Evolutionary conservation across 2,329 filamentous ascomycete genomes (phyloP), one percentile per base, ranked within the genome.

Genomic region (Cladosporium sp.): DNA sequence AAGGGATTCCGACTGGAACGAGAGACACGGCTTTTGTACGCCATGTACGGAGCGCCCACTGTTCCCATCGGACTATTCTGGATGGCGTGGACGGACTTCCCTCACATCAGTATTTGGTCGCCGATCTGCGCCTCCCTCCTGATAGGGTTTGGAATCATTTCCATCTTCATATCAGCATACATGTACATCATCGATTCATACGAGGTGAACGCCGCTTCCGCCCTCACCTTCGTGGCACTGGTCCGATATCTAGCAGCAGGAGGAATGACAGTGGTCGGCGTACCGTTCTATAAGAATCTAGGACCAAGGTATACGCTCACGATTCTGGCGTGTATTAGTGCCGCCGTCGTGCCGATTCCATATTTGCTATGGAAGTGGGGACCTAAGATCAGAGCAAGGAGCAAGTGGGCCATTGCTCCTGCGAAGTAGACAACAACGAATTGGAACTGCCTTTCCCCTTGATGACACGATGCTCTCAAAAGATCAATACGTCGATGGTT

Each of bases 1-100:
- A 12, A 18, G 18, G 51, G 52, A 16, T 19, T 27, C 4, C 47
- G 47, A 30, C 13, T 53, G 3, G 19, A 38, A 18, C 51, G 32
- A 6, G 51, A 53, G 19, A 36, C 43, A 7, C 36, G 50, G 8
- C 36, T 52, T 9, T 32, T 52, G 15, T 49, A 25, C 29, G 50
- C 50, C 11, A 52, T 52, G 38, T 42, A 19, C 9, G 57, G 56
- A 1, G 72, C 74, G 0, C 73, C 72, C 0, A 58, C 67, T 1
- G 66, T 80, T 0, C 75, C 77, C 0, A 63, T 77, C 27, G 69
- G 67, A 1, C 66, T 82, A 2, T 79, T 82, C 60, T 82, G 78
- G 78, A 76, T 82, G 64, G 78, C 71, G 0, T 82, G 78, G 78
- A 40, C 38, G 11, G 19, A 25, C 15, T 27, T 12, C 20, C 38